These are phyloP conservation scores for Lichenothelia convexa DNA, from an alignment of 495 filamentous ascomycete species.

Conservation along the genomic window DNA sequence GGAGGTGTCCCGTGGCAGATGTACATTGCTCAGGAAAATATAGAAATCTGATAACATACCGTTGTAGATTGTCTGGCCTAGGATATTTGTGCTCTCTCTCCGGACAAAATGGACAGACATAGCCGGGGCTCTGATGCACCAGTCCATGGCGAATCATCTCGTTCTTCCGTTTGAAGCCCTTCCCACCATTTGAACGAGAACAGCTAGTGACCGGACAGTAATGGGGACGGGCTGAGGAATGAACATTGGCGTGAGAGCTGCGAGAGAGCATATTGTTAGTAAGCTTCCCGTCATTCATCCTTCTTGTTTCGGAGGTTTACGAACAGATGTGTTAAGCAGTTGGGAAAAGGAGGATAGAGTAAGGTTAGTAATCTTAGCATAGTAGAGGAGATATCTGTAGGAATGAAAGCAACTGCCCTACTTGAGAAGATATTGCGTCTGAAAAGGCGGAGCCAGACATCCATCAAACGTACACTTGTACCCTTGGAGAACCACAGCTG, in stretches of 20 bases:
- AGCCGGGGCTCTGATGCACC: slow-evolving; percentile 88
- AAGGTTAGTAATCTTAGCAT: neutral
- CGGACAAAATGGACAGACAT: slow-evolving; percentile 92
- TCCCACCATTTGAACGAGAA: slow-evolving; percentile 61
- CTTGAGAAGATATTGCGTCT: slow-evolving; percentile 76
- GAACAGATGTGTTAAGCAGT: neutral
- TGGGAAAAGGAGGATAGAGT: no score
- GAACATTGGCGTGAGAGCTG: slow-evolving; percentile 95
- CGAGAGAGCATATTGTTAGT: neutral
- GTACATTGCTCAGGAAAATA: neutral
- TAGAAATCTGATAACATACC: slow-evolving; percentile 53
- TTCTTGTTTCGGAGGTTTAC: no score
- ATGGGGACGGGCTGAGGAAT: slow-evolving; percentile 76
- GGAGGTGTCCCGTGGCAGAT: no score
- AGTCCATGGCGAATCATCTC: slow-evolving; percentile 97
- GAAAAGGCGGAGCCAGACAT: slow-evolving; percentile 73
- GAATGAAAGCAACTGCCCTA: slow-evolving; percentile 23
- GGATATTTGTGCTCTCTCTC: slow-evolving; percentile 95
- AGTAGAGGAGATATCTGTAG: neutral
- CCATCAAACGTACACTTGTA: slow-evolving; percentile 51
- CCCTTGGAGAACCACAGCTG: slow-evolving; percentile 12
- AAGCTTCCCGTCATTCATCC: neutral
- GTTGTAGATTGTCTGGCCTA: slow-evolving; percentile 89
- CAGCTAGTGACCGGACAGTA: slow-evolving; percentile 76
- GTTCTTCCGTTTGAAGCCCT: slow-evolving; percentile 96